These are phyloP conservation scores for Microsporum canis DNA, from an alignment of 2,329 filamentous ascomycete genomes.

Conservation along the genomic window DNA sequence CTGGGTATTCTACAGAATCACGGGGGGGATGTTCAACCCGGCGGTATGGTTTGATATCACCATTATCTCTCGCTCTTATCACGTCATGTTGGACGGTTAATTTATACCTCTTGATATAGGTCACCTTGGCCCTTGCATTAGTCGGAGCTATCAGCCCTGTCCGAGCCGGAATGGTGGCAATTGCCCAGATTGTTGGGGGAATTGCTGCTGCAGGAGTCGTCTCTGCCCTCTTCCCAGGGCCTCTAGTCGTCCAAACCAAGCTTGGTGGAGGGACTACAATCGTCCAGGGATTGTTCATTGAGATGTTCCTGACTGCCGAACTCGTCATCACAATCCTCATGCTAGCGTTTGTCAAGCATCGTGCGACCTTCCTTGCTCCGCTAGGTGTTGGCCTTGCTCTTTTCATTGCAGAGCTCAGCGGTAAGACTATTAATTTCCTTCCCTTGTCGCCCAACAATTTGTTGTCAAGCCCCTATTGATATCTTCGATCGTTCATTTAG, in stretches of 20 bases:
- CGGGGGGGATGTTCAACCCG: constrained; percentile 43
- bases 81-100: not conserved
- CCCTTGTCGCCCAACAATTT: not conserved
- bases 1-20: constrained; percentile 45
- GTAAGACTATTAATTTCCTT: constrained; percentile 17
- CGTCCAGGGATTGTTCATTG: constrained; percentile 53
- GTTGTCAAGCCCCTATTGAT: not conserved
- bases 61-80: not conserved
- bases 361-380: constrained; percentile 58
- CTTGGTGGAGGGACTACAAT: constrained; percentile 43
- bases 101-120: constrained; percentile 19
- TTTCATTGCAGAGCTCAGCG: constrained; percentile 49
- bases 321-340: constrained; percentile 56
- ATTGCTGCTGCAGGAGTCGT: constrained; percentile 50
- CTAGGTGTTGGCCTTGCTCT: constrained; percentile 60
- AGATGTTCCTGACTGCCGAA: constrained; percentile 54
- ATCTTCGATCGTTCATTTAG: constrained; percentile 16
- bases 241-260: constrained; percentile 45
- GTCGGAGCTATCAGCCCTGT: constrained; percentile 46
- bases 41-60: constrained; percentile 24
- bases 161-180: constrained; percentile 43
- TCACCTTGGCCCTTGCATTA: constrained; percentile 50
- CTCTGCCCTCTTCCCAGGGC: constrained; percentile 47
- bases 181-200: constrained; percentile 47
- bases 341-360: constrained; percentile 62